A percentile compares a stretch with the other conserved stretches of the same genome.
Evolutionary conservation across 768 basidiomycete genomes (phyloP).

Genomic region (Boletus eberwhitei): DNA sequence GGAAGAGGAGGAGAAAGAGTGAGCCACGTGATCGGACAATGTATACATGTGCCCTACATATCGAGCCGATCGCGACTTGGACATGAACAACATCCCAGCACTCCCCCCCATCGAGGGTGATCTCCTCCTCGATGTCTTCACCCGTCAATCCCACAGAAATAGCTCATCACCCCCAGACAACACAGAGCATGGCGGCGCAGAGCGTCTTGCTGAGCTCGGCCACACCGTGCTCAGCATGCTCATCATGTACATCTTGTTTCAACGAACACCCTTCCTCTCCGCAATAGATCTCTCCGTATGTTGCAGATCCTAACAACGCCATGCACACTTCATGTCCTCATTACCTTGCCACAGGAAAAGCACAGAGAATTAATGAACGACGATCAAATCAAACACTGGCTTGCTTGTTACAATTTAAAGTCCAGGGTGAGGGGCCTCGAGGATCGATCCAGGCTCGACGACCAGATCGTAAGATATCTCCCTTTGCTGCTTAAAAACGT

Average conservation of each 20-base stretch:
- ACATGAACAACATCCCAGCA: constrained; percentile 38
- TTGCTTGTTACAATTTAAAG: constrained; percentile 49
- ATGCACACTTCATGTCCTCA: neutral
- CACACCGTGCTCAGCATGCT: constrained; percentile 48
- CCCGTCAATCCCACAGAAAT: constrained; percentile 42
- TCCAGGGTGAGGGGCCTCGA: constrained; percentile 49
- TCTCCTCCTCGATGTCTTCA: constrained; percentile 57
- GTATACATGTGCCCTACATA: neutral
- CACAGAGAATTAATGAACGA: constrained; percentile 35
- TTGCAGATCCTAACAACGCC: neutral
- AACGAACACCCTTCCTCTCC: constrained; percentile 40
- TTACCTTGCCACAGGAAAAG: constrained; percentile 13
- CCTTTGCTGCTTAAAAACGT: neutral
- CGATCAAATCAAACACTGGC: constrained; percentile 45
- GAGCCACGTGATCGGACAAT: constrained; percentile 17
- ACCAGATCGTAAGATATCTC: constrained; percentile 31
- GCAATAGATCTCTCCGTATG: constrained; percentile 45
- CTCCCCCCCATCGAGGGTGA: constrained; percentile 58
- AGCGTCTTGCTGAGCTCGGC: constrained; percentile 60
- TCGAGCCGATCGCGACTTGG: constrained; percentile 9
- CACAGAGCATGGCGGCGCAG: constrained; percentile 50
- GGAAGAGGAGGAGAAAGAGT: neutral
- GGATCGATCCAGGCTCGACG: constrained; percentile 34
- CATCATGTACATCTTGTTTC: constrained; percentile 50
- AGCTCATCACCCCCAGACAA: constrained; percentile 35